These are phyloP conservation scores for Erysimum cheiri DNA, from an alignment of 441 rosid species.

Conservation along the genomic window DNA sequence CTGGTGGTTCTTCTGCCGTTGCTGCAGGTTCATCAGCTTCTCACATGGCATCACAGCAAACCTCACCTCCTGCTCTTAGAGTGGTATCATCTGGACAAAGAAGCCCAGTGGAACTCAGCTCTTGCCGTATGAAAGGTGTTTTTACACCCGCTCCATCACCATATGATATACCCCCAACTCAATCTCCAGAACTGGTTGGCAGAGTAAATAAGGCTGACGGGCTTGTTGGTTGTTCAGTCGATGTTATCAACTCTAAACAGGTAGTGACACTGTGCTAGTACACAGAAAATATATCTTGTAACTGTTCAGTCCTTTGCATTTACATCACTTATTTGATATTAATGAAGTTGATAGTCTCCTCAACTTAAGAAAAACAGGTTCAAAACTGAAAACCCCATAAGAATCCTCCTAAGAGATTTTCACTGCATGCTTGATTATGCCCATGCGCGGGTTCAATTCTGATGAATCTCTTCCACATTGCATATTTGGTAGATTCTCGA, in stretches of 20 bases:
- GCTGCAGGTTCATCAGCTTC: constrained; percentile 64
- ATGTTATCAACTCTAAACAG: constrained; percentile 73
- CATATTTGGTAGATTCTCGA: constrained; percentile 59
- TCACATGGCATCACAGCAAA: constrained; percentile 65
- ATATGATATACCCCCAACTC: constrained; percentile 65
- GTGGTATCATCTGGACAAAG: constrained; percentile 65
- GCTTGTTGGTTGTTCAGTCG: constrained; percentile 60
- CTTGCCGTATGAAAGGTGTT: constrained; percentile 81
- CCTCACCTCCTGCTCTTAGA: constrained; percentile 63
- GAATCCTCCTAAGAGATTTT: neutral
- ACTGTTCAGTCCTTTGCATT: constrained; percentile 12
- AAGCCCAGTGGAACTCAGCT: constrained; percentile 69
- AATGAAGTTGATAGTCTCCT: neutral
- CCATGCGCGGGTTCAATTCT: neutral
- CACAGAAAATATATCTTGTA: constrained; percentile 14
- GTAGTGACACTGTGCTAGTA: constrained; percentile 48
- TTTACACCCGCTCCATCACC: constrained; percentile 67
- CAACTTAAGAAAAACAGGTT: neutral
- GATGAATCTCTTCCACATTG: constrained; percentile 27
- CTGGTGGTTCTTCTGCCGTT: constrained; percentile 59
- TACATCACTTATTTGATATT: constrained; percentile 6
- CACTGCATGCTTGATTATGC: constrained; percentile 25
- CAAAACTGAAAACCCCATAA: neutral
- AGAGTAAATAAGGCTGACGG: constrained; percentile 62
- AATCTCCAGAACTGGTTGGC: constrained; percentile 62